Percentiles rank a stretch among this genome's conserved stretches.
phyloP scores from a whole-genome alignment of 345 rosid genomes.

The Salix koriyanagi region DNA sequence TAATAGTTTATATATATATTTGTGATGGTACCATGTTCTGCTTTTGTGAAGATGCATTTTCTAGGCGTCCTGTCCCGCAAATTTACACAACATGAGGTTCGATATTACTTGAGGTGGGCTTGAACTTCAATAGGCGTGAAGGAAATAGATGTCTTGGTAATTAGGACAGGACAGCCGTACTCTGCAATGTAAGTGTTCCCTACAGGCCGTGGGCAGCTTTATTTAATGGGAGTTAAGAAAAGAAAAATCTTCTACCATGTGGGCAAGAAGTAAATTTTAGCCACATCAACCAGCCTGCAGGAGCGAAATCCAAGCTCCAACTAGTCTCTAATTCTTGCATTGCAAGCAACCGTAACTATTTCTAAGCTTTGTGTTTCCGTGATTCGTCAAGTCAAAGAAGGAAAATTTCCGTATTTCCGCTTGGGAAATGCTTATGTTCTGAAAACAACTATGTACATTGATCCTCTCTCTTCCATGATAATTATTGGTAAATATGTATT shows the following conservation, averaged over 20 bases:
- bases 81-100: neutral
- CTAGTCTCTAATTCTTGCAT: neutral
- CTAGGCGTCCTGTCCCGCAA: neutral
- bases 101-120: neutral
- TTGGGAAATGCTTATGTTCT: neutral
- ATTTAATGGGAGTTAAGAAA: neutral
- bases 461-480: neutral
- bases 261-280: neutral
- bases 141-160: neutral
- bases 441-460: slow-evolving; percentile 25
- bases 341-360: neutral
- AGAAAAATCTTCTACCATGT: neutral
- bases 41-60: neutral
- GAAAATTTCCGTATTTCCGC: neutral
- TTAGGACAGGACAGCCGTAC: neutral
- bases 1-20: neutral
- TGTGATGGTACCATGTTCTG: neutral
- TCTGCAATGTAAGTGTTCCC: neutral
- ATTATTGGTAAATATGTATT: neutral
- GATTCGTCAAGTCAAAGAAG: neutral
- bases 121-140: neutral
- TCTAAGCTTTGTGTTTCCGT: neutral
- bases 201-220: neutral
- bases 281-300: neutral
- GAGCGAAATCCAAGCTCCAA: neutral